These are phyloP conservation scores for Dendryphion nanum DNA, from an alignment of 2,329 filamentous ascomycete species.

Conservation along the genomic window DNA sequence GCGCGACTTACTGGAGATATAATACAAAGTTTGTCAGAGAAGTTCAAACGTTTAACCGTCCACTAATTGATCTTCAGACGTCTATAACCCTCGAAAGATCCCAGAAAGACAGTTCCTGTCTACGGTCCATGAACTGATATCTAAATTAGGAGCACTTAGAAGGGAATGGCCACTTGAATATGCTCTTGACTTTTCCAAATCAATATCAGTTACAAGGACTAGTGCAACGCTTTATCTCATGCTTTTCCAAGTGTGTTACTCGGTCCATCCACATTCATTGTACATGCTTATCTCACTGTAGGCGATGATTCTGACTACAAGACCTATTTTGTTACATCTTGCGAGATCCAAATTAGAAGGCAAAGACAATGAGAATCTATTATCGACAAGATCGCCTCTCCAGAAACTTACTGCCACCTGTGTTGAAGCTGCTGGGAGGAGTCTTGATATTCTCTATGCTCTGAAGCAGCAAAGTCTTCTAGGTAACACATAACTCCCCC, in stretches of 20 bases:
- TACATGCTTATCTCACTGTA: too few species aligned
- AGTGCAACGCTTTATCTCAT: background rate
- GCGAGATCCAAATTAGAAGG: background rate
- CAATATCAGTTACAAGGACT: background rate
- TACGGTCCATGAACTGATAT: background rate
- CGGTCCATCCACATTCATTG: background rate
- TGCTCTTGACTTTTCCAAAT: background rate
- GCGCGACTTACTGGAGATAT: background rate
- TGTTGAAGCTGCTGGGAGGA: background rate
- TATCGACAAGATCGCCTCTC: background rate
- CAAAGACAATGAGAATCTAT: background rate
- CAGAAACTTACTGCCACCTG: background rate
- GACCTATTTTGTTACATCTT: background rate
- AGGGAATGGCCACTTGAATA: background rate
- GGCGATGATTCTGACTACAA: background rate
- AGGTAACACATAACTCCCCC: background rate
- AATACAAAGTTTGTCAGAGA: background rate
- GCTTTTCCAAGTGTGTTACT: background rate
- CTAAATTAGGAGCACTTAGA: background rate
- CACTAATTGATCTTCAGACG: background rate
- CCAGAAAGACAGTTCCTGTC: background rate
- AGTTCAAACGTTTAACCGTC: background rate
- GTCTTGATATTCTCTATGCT: background rate
- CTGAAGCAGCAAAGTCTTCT: background rate
- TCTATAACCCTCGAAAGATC: background rate